Evolutionary conservation across 495 filamentous ascomycete genomes (phyloP), one percentile per base, ranked within the genome.

Genomic region (Coniosporium apollinis): DNA sequence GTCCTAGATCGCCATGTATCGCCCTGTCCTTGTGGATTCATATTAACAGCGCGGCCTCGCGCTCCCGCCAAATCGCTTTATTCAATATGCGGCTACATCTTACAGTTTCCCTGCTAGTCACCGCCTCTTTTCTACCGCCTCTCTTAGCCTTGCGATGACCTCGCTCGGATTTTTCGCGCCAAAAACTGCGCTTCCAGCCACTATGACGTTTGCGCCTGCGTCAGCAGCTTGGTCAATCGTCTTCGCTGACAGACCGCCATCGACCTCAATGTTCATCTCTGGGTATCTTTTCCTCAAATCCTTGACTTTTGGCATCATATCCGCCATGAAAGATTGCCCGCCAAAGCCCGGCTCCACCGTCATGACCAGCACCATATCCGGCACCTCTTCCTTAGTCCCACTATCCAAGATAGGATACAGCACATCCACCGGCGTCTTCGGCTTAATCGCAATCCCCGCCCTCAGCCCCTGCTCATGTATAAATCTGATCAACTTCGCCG

Each of bases 351-450:
- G 89, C 57, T 97, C 74, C 14, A 97, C 89, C 6, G 89, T 97
- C 89, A 97, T 97, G 25, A 97, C 76, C 7, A 97, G 75, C 18
- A 91, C 83, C 91, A 97, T 96, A 69, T 97, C 91, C 11, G 89
- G 91, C 36, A 70, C 62, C 56, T 97, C 91, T 29, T 66, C 70
- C 46, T 70, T 64, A 19, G 79, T 61, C 3, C 64, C 48, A 36
- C 57, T 76, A 22, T 86, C 85, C 19, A 97, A 58, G 29, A 97
- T 71, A 19, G 91, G 82, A 64, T 79, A 94, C 34, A 97, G 62
- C 19, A 97, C 86, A 48, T 89, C 80, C 2, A 87, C 89, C 8
- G 68, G 63, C 0, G 89, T 97, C 36, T 76, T 79, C 0, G 89
- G 89, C 65, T 97, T 97, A 50, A 97, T 80, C 4, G 91, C 89